Evolutionary conservation across 108 stramenopile genomes (phyloP).

Genomic region (Phaeodactylum tricornutum): DNA sequence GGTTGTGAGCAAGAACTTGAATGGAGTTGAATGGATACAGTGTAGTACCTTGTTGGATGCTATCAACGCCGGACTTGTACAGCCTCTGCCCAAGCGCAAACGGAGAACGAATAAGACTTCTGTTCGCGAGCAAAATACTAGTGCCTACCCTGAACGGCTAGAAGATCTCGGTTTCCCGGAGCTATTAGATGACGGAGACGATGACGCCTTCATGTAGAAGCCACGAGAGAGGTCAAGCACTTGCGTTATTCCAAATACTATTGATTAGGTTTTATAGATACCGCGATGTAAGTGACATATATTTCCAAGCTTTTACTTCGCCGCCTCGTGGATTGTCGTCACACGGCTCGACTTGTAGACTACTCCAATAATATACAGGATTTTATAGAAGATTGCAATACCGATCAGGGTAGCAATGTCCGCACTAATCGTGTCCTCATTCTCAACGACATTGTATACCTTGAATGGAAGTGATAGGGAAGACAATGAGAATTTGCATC

Average conservation of each 20-base stretch:
- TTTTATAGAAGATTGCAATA: constrained; percentile 4
- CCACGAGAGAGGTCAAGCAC: no score
- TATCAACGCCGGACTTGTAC: constrained; percentile 43
- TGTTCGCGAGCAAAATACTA: neutral
- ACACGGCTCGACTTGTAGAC: constrained; percentile 2
- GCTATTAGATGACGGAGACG: neutral
- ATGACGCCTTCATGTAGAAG: no score
- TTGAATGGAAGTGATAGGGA: no score
- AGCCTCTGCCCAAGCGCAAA: constrained; percentile 22
- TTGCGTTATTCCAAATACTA: no score
- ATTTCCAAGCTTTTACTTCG: no score
- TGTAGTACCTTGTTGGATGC: constrained; percentile 56
- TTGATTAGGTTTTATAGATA: no score
- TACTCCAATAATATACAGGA: constrained; percentile 5
- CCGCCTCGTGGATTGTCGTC: constrained; percentile 2
- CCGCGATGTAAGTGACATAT: no score
- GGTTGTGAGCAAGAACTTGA: neutral
- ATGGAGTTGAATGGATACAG: constrained; percentile 35
- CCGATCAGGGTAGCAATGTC: neutral
- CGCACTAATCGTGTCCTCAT: neutral
- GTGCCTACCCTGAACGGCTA: neutral
- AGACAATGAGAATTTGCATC: no score
- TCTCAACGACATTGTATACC: neutral
- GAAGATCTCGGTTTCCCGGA: neutral
- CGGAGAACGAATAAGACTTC: constrained; percentile 6